Evolutionary conservation across 2,329 filamentous ascomycete genomes (phyloP).

Genomic region (Talaromyces sp.): DNA sequence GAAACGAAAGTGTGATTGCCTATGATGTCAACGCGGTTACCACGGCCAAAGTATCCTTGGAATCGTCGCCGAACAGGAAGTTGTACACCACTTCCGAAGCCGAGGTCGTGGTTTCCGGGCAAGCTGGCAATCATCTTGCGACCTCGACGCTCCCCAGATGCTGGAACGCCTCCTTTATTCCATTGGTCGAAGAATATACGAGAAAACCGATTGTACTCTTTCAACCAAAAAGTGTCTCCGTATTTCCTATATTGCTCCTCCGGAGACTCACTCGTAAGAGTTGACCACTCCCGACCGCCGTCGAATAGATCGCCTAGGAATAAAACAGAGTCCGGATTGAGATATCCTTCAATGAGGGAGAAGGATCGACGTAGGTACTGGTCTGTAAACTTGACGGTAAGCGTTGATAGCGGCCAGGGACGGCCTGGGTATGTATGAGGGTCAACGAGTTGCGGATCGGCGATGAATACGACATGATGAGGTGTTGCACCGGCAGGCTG

Average conservation of each 20-base stretch:
- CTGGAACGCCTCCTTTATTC: constrained; percentile 55
- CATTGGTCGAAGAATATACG: constrained; percentile 75
- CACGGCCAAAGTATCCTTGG: constrained; percentile 80
- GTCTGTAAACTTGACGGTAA: constrained; percentile 74
- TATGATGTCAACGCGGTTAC: constrained; percentile 86
- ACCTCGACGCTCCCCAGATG: constrained; percentile 60
- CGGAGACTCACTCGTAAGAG: constrained; percentile 57
- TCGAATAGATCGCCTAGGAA: constrained; percentile 96
- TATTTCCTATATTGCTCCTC: constrained; percentile 72
- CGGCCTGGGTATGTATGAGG: constrained; percentile 91
- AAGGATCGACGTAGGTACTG: constrained; percentile 85
- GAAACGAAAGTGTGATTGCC: constrained; percentile 96
- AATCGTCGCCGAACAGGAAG: constrained; percentile 77
- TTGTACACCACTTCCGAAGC: constrained; percentile 84
- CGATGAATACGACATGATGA: constrained; percentile 79
- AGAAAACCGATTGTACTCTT: constrained; percentile 83
- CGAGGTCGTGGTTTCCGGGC: constrained; percentile 92
- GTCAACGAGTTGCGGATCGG: constrained; percentile 89
- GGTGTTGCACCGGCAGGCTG: constrained; percentile 71
- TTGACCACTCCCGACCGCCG: constrained; percentile 92
- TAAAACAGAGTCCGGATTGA: constrained; percentile 82
- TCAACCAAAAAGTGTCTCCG: constrained; percentile 77
- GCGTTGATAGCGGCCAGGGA: constrained; percentile 65
- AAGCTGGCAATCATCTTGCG: constrained; percentile 79
- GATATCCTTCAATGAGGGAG: constrained; percentile 66